Evolutionary conservation across 2,329 filamentous ascomycete genomes (phyloP).

Genomic region (Spiromastix sp.): DNA sequence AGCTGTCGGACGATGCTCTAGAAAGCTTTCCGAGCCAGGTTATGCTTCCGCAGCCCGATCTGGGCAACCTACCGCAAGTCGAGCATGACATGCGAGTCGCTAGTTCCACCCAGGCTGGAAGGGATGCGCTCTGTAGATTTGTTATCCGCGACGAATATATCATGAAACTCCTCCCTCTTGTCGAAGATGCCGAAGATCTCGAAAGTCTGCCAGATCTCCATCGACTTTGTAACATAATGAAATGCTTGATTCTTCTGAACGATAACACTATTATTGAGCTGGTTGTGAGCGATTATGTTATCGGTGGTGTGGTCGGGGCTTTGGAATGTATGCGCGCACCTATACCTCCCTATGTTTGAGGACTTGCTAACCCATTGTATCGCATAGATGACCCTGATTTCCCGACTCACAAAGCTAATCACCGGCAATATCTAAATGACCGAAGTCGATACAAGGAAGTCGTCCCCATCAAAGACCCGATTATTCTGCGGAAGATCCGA

Average conservation of each 20-base stretch:
- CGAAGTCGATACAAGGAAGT: slow-evolving; percentile 92
- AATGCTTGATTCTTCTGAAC: slow-evolving; percentile 86
- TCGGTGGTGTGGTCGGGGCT: slow-evolving; percentile 87
- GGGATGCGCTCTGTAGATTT: slow-evolving; percentile 79
- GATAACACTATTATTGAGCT: slow-evolving; percentile 92
- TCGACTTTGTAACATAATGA: slow-evolving; percentile 94
- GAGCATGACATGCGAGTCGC: slow-evolving; percentile 74
- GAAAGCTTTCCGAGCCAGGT: slow-evolving; percentile 59
- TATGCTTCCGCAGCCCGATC: slow-evolving; percentile 64
- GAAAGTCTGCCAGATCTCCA: slow-evolving; percentile 82
- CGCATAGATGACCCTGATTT: slow-evolving; percentile 79
- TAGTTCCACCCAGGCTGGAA: slow-evolving; percentile 61
- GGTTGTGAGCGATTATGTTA: slow-evolving; percentile 78
- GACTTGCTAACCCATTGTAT: slow-evolving; percentile 19
- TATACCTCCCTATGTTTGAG: slow-evolving; percentile 4
- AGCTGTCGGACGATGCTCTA: slow-evolving; percentile 76
- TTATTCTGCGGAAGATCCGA: slow-evolving; percentile 82
- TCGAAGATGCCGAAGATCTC: slow-evolving; percentile 81
- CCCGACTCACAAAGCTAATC: slow-evolving; percentile 93
- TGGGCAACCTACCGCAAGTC: slow-evolving; percentile 75
- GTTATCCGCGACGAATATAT: slow-evolving; percentile 82
- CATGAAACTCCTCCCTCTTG: slow-evolving; percentile 70
- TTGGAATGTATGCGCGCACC: slow-evolving; percentile 57
- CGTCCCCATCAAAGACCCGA: slow-evolving; percentile 74
- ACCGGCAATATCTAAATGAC: slow-evolving; percentile 83